A percentile compares a stretch with the other conserved stretches of the same genome.
phyloP scores from a whole-genome alignment of 225 moss, liverwort and hornwort species.

The Bryum argenteum region DNA sequence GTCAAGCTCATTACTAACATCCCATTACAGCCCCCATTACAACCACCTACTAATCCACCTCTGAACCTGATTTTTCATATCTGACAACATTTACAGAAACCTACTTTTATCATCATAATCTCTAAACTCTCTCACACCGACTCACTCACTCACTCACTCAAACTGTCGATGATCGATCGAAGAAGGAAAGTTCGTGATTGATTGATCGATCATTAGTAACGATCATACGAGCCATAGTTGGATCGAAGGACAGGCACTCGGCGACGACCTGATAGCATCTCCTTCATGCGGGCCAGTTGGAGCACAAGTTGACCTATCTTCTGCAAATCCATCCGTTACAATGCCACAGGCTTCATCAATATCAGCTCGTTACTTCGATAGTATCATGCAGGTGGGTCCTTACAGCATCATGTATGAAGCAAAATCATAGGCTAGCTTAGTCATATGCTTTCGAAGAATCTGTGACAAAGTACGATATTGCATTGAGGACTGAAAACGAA shows the following conservation, averaged over 20 bases:
- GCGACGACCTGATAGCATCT: conserved; percentile 84
- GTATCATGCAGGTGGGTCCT: not conserved
- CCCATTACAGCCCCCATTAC: too few species aligned
- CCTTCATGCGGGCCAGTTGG: conserved; percentile 90
- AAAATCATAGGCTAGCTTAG: conserved; percentile 10
- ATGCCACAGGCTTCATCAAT: not conserved
- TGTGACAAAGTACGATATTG: not conserved
- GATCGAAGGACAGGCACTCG: conserved; percentile 84
- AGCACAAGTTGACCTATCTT: conserved; percentile 90
- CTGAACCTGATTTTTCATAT: not conserved
- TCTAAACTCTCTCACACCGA: conserved; percentile 15
- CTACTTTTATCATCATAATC: conserved; percentile 40
- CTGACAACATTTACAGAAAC: conserved; percentile 37
- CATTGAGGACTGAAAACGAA: not conserved
- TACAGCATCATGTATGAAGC: not conserved
- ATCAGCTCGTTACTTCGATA: not conserved
- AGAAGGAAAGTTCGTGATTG: too few species aligned
- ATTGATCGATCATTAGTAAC: conserved; percentile 20
- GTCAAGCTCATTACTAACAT: too few species aligned
- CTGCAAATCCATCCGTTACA: conserved; percentile 44
- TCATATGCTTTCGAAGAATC: not conserved
- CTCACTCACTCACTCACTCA: too few species aligned
- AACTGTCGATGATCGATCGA: not conserved
- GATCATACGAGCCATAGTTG: conserved; percentile 38
- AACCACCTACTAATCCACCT: not conserved